A percentile compares a stretch with the other conserved stretches of the same genome.
Evolutionary conservation across 192 early-diverging fungal genomes (phyloP).

Genomic region (Coemansia reversa): DNA sequence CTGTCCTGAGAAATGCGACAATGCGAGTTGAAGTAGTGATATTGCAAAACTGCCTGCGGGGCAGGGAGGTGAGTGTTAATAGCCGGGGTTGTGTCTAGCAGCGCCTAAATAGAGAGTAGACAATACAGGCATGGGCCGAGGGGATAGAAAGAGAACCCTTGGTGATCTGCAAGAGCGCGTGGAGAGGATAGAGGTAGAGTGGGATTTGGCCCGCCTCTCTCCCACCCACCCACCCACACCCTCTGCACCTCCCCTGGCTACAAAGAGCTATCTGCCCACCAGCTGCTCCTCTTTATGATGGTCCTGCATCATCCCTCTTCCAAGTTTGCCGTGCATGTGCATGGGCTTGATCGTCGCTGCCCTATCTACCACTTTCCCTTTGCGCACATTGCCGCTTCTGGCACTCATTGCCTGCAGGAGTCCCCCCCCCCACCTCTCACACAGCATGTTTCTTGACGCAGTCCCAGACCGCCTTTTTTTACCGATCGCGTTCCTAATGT

Average conservation of each 20-base stretch:
- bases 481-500: not conserved
- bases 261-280: not conserved
- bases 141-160: not conserved
- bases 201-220: not conserved
- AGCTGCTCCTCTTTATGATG: not conserved
- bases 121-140: not conserved
- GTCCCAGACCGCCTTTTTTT: not conserved
- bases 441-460: not conserved
- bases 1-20: not conserved
- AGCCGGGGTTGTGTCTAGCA: not conserved
- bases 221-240: too few relatives aligned
- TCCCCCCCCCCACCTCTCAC: too few relatives aligned
- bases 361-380: not conserved
- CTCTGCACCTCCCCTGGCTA: not conserved
- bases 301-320: not conserved
- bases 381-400: conserved; percentile 1
- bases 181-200: not conserved
- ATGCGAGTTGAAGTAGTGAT: not conserved
- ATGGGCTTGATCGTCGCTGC: not conserved
- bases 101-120: not conserved
- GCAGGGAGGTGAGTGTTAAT: not conserved
- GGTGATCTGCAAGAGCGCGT: not conserved
- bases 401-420: not conserved
- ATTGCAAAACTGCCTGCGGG: not conserved
- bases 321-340: not conserved